These are phyloP conservation scores for Saitozyma podzolica DNA, from an alignment of 768 basidiomycete species.

Conservation along the genomic window DNA sequence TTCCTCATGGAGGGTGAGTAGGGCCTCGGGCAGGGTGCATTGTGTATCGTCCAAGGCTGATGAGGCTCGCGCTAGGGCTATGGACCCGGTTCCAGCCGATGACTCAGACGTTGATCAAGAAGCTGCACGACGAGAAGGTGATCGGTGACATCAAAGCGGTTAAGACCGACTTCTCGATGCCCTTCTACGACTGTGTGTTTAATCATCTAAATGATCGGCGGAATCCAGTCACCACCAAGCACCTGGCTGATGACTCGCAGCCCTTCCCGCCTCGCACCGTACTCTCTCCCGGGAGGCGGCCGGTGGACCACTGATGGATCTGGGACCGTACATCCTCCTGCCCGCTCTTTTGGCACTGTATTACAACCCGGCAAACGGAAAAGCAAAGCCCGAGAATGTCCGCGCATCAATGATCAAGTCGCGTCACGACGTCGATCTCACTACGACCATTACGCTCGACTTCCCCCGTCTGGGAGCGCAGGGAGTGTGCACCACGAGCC, in stretches of 20 bases:
- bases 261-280: no score
- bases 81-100: slow-evolving; percentile 53
- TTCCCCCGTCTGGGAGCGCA: slow-evolving; percentile 29
- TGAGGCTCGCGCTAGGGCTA: slow-evolving; percentile 22
- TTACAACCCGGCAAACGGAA: slow-evolving; percentile 44
- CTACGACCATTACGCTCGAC: slow-evolving; percentile 27
- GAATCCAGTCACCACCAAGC: no score
- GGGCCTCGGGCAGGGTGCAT: neutral
- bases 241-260: no score
- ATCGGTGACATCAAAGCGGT: slow-evolving; percentile 49
- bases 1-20: slow-evolving; percentile 53
- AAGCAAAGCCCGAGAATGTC: slow-evolving; percentile 27
- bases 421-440: slow-evolving; percentile 32
- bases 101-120: slow-evolving; percentile 40
- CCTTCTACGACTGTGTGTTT: slow-evolving; percentile 31
- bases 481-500: slow-evolving; percentile 20
- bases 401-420: slow-evolving; percentile 14
- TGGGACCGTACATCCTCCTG: slow-evolving; percentile 43
- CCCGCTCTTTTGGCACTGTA: slow-evolving; percentile 36
- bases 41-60: neutral
- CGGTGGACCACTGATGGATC: slow-evolving; percentile 51
- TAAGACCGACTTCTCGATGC: slow-evolving; percentile 44
- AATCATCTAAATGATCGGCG: no score
- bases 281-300: slow-evolving; percentile 25
- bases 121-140: slow-evolving; percentile 29